Percentiles rank a stretch among this genome's conserved stretches.
These are phyloP conservation scores for Aspergillus pseudoterreus DNA, from an alignment of 2,329 filamentous ascomycete genomes.

Conservation along the genomic window DNA sequence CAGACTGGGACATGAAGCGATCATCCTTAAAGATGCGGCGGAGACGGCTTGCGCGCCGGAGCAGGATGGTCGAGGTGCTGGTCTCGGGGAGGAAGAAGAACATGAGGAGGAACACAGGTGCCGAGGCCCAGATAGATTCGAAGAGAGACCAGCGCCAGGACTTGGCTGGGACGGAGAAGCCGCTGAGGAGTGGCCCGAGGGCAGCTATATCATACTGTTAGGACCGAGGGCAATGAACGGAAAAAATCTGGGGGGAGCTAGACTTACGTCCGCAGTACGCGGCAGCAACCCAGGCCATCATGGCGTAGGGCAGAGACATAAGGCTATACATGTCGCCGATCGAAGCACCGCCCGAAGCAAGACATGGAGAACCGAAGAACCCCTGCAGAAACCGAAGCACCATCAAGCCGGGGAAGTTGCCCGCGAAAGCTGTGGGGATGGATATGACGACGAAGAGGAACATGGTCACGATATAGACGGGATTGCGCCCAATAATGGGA, in stretches of 20 bases:
- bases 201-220: not conserved
- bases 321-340: conserved; percentile 49
- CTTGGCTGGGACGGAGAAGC: conserved; percentile 53
- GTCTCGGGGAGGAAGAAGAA: conserved; percentile 62
- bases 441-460: conserved; percentile 63
- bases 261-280: not conserved
- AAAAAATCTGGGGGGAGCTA: not conserved
- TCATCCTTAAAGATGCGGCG: conserved; percentile 45
- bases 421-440: conserved; percentile 61
- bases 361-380: conserved; percentile 62
- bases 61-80: conserved; percentile 55
- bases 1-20: not conserved
- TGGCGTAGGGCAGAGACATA: conserved; percentile 54
- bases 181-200: conserved; percentile 55
- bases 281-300: conserved; percentile 25
- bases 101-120: conserved; percentile 56
- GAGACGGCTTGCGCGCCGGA: conserved; percentile 59
- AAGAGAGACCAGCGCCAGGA: conserved; percentile 21
- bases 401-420: conserved; percentile 62
- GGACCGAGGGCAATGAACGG: not conserved
- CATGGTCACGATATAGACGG: conserved; percentile 64
- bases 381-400: conserved; percentile 62
- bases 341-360: conserved; percentile 54
- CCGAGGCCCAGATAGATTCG: conserved; percentile 21
- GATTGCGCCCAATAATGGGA: conserved; percentile 62